Evolutionary conservation across 164 flowering plant genomes (phyloP), one percentile per base, ranked within the genome.

Genomic region (Akebia trifoliata): DNA sequence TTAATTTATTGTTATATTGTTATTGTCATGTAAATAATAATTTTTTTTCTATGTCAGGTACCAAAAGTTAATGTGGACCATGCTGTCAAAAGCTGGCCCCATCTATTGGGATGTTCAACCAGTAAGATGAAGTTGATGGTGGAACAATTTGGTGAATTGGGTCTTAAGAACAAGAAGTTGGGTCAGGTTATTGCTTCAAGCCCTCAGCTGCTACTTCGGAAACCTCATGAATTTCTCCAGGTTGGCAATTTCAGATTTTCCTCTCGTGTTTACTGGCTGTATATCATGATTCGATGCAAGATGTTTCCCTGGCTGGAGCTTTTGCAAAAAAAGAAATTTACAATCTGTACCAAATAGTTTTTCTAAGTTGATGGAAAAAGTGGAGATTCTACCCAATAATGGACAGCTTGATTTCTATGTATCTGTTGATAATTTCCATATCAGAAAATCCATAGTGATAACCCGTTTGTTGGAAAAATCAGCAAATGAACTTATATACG

Each of bases 31-130:
- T 1, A 31, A 52, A 51, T 2, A 0, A 22, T 12, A 29, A 25
- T 10, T 29, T 24, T 6, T 25, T 20, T 38, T 46, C 51, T 17
- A 36, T 56, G 14, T 24, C 74, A 90, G 96, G 84, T 86, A 31
- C 87, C 90, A 38, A 74, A 68, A 73, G 39, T 6, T 17, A 63
- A 70, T 51, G 69, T 84, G 32, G 75, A 73, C 7, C 67, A 46
- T 45, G 90, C 87, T 47, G 77, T 92, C 38, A 82, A 59, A 64
- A 82, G 81, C 60, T 85, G 86, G 87, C 98, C 98, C 35, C 76
- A 59, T 60, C 26, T 88, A 38, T 65, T 92, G 61, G 98, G 98
- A 51, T 84, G 86, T 62, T 86, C 96, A 50, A 78, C 79, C 37
- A 70, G 72, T 69, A 85, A 80, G 72, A 61, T 92, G 61, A 80